These are phyloP conservation scores for Melampsora occidentalis DNA, from an alignment of 1,284 basidiomycete genomes.

Conservation along the genomic window DNA sequence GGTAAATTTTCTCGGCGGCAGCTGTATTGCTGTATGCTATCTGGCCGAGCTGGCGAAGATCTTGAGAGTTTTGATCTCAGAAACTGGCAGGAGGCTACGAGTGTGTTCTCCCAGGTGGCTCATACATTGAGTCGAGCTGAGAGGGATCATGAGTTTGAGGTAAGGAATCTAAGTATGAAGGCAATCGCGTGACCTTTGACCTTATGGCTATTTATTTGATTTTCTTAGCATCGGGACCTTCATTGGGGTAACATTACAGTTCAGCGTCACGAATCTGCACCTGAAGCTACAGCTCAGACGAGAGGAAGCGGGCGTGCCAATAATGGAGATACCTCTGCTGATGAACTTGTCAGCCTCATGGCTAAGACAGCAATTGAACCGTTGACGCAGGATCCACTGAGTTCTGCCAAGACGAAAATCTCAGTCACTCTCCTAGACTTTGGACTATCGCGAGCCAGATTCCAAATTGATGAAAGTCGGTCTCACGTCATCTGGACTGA, in stretches of 20 bases:
- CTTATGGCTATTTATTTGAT: background rate
- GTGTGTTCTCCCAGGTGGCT: constrained; percentile 27
- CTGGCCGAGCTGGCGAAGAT: constrained; percentile 29
- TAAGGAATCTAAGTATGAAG: background rate
- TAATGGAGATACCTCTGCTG: background rate
- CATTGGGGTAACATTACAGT: constrained; percentile 41
- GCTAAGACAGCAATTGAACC: background rate
- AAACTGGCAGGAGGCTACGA: constrained; percentile 36
- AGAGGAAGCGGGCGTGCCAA: background rate
- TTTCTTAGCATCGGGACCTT: constrained; percentile 35
- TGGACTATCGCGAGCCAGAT: constrained; percentile 35
- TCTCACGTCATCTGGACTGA: constrained; percentile 25
- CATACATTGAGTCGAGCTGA: constrained; percentile 22
- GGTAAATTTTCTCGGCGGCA: constrained; percentile 34
- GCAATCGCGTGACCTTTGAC: too few relatives aligned
- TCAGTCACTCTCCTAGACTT: constrained; percentile 29
- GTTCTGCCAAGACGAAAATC: background rate
- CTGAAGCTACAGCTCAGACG: background rate
- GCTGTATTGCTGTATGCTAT: constrained; percentile 35
- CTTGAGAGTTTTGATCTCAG: constrained; percentile 21
- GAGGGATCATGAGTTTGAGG: constrained; percentile 37
- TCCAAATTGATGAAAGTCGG: background rate
- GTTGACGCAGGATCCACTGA: too few relatives aligned
- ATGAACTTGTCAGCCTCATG: constrained; percentile 11
- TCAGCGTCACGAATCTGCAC: background rate